These are phyloP conservation scores for Calamus simplicifolius DNA, from an alignment of 176 grass and related monocot species.

Conservation along the genomic window DNA sequence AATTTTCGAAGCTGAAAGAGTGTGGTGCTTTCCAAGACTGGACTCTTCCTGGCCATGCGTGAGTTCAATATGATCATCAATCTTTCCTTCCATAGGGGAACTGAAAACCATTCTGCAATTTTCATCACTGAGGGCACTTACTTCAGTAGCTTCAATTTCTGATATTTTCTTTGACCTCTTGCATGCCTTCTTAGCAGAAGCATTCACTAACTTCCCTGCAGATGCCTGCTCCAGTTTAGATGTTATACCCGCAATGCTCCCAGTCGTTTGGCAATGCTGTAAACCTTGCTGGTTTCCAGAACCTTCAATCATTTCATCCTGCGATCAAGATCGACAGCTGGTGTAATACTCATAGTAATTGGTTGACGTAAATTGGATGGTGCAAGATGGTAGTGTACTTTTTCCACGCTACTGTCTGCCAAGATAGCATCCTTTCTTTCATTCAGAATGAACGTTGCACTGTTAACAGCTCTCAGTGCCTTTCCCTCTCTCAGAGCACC, in stretches of 20 bases:
- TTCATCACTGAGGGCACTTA: constrained; percentile 27
- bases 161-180: constrained; percentile 67
- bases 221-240: background rate
- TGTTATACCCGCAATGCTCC: background rate
- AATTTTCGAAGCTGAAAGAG: background rate
- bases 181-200: constrained; percentile 35
- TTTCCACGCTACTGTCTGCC: constrained; percentile 23
- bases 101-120: constrained; percentile 13
- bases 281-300: constrained; percentile 26
- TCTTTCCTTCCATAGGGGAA: background rate
- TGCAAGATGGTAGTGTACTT: constrained; percentile 14
- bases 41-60: background rate
- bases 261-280: constrained; percentile 14
- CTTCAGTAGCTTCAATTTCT: constrained; percentile 37
- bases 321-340: constrained; percentile 34
- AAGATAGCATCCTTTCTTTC: constrained; percentile 28
- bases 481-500: constrained; percentile 51
- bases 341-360: background rate
- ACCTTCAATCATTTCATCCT: constrained; percentile 22
- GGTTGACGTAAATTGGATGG: no score
- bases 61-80: constrained; percentile 4
- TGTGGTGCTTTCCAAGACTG: background rate
- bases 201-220: constrained; percentile 30
- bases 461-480: constrained; percentile 60
- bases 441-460: constrained; percentile 41